phyloP scores from a whole-genome alignment of 2,329 filamentous ascomycete genomes.

The Alternaria viburni region DNA sequence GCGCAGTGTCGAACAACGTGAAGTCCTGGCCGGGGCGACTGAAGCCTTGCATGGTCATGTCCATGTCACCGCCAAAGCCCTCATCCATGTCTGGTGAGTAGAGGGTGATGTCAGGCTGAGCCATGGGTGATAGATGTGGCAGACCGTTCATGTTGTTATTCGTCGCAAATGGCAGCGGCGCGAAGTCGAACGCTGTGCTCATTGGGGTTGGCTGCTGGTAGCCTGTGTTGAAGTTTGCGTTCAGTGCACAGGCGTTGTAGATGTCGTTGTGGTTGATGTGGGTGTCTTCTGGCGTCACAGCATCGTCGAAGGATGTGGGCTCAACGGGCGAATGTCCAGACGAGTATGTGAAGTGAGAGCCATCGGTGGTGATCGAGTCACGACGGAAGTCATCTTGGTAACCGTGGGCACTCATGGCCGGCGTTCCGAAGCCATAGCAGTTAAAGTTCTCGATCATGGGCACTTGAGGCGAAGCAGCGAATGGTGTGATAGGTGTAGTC shows the following conservation, averaged over 20 bases:
- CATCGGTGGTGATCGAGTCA: constrained; percentile 46
- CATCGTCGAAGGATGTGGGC: constrained; percentile 52
- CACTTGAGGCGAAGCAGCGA: constrained; percentile 51
- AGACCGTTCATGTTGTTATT: constrained; percentile 32
- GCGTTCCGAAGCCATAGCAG: constrained; percentile 42
- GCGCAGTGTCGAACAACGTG: constrained; percentile 59
- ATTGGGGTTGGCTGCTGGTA: constrained; percentile 62
- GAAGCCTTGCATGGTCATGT: constrained; percentile 40
- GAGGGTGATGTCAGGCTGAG: constrained; percentile 72
- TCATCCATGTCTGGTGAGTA: constrained; percentile 72
- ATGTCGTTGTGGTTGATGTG: constrained; percentile 68
- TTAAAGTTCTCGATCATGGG: constrained; percentile 45
- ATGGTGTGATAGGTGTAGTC: constrained; percentile 47
- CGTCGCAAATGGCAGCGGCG: constrained; percentile 46
- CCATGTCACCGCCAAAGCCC: constrained; percentile 60
- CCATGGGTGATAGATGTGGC: constrained; percentile 70
- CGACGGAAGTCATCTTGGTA: constrained; percentile 46
- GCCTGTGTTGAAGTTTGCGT: constrained; percentile 66
- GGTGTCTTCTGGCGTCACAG: constrained; percentile 53
- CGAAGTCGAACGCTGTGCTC: constrained; percentile 48
- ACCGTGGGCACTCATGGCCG: constrained; percentile 34
- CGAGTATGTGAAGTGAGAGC: constrained; percentile 46
- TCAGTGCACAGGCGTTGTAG: constrained; percentile 60
- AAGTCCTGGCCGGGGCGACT: constrained; percentile 62
- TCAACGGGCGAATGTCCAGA: constrained; percentile 52